phyloP scores from a whole-genome alignment of 495 filamentous ascomycete species.

The Talaromyces trachyspermus region DNA sequence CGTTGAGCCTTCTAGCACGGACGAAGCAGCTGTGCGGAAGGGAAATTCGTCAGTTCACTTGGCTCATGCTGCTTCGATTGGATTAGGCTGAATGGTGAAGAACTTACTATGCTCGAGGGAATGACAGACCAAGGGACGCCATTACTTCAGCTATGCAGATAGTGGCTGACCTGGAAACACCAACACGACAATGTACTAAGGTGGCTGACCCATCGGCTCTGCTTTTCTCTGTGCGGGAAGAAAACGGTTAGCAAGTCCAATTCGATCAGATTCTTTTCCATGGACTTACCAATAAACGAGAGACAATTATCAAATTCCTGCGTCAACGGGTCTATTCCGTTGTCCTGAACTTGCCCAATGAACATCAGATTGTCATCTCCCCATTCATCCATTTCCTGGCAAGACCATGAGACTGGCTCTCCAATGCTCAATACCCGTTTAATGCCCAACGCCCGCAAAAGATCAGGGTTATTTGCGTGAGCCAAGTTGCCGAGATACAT shows the following conservation, averaged over 20 bases:
- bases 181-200: conserved; percentile 92
- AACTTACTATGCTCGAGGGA: conserved; percentile 80
- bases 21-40: conserved; percentile 67
- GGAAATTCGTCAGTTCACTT: not conserved
- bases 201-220: conserved; percentile 71
- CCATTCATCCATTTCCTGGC: conserved; percentile 59
- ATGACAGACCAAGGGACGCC: conserved; percentile 68
- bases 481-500: conserved; percentile 91
- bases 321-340: conserved; percentile 87
- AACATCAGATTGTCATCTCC: conserved; percentile 66
- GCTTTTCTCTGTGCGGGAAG: conserved; percentile 54
- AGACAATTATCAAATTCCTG: conserved; percentile 82
- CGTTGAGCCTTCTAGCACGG: conserved; percentile 75
- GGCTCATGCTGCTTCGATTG: not conserved
- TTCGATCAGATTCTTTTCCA: not conserved
- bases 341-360: conserved; percentile 85
- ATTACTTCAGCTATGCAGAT: conserved; percentile 99
- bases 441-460: conserved; percentile 75
- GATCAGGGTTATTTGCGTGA: conserved; percentile 86
- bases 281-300: conserved; percentile 76
- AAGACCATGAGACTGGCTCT: conserved; percentile 74
- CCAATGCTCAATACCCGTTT: conserved; percentile 88
- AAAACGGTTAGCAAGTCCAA: not conserved
- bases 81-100: not conserved
- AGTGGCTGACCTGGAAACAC: conserved; percentile 88